phyloP scores from a whole-genome alignment of 2,329 filamentous ascomycete species.

The Colletotrichum liriopes region DNA sequence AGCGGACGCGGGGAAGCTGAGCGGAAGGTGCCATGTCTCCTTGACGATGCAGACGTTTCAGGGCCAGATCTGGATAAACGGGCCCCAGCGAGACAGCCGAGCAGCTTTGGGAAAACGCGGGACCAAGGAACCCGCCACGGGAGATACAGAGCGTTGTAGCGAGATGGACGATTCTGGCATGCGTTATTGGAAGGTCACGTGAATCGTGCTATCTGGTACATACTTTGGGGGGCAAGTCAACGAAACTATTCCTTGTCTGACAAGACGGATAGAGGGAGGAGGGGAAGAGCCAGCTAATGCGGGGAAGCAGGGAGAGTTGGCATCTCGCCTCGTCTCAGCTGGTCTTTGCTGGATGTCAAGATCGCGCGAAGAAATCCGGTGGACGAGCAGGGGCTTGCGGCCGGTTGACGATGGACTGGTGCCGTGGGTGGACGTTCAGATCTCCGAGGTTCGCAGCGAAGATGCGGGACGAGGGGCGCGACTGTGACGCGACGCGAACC shows the following conservation, averaged over 20 bases:
- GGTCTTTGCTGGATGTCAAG: not conserved
- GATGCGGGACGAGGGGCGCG: conserved; percentile 28
- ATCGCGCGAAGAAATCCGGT: not conserved
- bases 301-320: not conserved
- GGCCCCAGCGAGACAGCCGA: not conserved
- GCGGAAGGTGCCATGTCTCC: conserved; percentile 18
- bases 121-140: not conserved
- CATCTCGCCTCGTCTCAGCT: conserved; percentile 13
- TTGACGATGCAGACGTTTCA: not conserved
- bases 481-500: conserved; percentile 37
- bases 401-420: conserved; percentile 1
- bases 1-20: conserved; percentile 34
- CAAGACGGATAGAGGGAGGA: not conserved
- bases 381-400: not conserved
- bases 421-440: conserved; percentile 22
- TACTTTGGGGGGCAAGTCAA: conserved; percentile 4
- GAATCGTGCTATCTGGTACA: conserved; percentile 8
- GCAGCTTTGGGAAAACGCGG: not conserved
- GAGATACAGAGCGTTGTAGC: not conserved
- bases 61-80: not conserved
- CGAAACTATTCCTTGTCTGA: conserved; percentile 7
- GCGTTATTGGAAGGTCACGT: conserved; percentile 1
- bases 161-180: not conserved
- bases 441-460: conserved; percentile 30
- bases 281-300: conserved; percentile 17